Evolutionary conservation across 768 basidiomycete species (phyloP).

Genomic region (Trametes cubensis): DNA sequence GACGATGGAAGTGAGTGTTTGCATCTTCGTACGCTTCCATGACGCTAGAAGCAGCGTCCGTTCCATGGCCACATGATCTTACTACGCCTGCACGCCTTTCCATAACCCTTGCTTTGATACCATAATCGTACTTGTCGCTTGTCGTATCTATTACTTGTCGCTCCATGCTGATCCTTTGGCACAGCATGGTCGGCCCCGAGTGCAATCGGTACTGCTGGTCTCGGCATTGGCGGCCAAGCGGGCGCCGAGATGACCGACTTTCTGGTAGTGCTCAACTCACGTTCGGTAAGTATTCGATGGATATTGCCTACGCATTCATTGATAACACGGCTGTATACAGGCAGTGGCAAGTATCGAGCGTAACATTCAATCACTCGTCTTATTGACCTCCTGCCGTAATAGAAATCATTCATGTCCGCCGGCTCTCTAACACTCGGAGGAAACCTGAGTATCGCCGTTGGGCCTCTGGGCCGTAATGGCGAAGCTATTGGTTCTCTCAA

Average conservation of each 20-base stretch:
- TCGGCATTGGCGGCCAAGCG: constrained; percentile 83
- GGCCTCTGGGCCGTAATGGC: constrained; percentile 93
- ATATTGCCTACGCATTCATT: too few relatives aligned
- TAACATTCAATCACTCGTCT: background rate
- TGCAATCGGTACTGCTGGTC: constrained; percentile 90
- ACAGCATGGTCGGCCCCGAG: constrained; percentile 92
- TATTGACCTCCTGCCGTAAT: background rate
- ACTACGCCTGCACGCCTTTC: background rate
- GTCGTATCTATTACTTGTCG: too few relatives aligned
- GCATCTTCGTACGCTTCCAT: background rate
- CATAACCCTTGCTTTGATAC: background rate
- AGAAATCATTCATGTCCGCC: constrained; percentile 92
- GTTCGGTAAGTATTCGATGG: constrained; percentile 51
- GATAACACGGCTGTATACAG: constrained; percentile 4
- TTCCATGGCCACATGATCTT: background rate
- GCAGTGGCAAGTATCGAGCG: constrained; percentile 52
- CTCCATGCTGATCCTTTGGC: background rate
- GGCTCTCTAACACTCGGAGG: constrained; percentile 91
- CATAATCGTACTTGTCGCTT: too few relatives aligned
- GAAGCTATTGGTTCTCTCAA: constrained; percentile 87
- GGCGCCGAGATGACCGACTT: constrained; percentile 93
- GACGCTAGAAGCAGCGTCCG: background rate
- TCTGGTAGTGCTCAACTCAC: constrained; percentile 84
- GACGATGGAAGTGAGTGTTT: constrained; percentile 72
- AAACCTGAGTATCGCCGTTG: constrained; percentile 86